A percentile compares a stretch with the other conserved stretches of the same genome.
These are phyloP conservation scores for Neospermospora avenae DNA, from an alignment of 2,329 filamentous ascomycete species.

Conservation along the genomic window DNA sequence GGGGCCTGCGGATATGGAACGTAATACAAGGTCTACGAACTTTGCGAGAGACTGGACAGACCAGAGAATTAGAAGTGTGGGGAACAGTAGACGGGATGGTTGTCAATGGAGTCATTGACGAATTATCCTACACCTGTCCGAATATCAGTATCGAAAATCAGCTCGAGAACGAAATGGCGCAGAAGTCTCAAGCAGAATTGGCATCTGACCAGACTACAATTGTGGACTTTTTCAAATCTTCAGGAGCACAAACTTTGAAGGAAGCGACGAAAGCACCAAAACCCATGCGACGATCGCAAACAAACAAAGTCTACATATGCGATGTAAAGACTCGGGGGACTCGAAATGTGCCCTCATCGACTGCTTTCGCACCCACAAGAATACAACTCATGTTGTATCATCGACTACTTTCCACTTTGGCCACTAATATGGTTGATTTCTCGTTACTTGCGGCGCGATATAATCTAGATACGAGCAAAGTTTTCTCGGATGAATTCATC, in stretches of 20 bases:
- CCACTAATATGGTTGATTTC: slow-evolving; percentile 67
- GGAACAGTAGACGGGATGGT: slow-evolving; percentile 77
- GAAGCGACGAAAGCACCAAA: slow-evolving; percentile 19
- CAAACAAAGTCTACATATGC: slow-evolving; percentile 63
- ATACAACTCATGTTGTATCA: slow-evolving; percentile 92
- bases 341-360: slow-evolving; percentile 56
- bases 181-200: slow-evolving; percentile 35
- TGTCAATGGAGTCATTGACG: slow-evolving; percentile 87
- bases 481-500: slow-evolving; percentile 78
- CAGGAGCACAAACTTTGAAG: slow-evolving; percentile 18
- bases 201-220: slow-evolving; percentile 32
- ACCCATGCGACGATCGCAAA: slow-evolving; percentile 10
- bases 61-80: slow-evolving; percentile 80
- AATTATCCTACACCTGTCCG: slow-evolving; percentile 74
- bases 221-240: slow-evolving; percentile 29
- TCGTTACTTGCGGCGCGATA: slow-evolving; percentile 68
- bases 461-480: slow-evolving; percentile 57
- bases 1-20: slow-evolving; percentile 86
- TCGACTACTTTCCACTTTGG: slow-evolving; percentile 74
- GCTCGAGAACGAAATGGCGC: slow-evolving; percentile 47
- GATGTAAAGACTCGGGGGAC: slow-evolving; percentile 84
- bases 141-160: too few relatives aligned
- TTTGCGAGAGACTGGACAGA: slow-evolving; percentile 66
- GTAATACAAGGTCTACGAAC: slow-evolving; percentile 80
- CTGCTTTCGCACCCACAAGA: slow-evolving; percentile 68